Conservation (phyloP, 495 filamentous ascomycete genomes). For the Penicillium paxilli region DNA sequence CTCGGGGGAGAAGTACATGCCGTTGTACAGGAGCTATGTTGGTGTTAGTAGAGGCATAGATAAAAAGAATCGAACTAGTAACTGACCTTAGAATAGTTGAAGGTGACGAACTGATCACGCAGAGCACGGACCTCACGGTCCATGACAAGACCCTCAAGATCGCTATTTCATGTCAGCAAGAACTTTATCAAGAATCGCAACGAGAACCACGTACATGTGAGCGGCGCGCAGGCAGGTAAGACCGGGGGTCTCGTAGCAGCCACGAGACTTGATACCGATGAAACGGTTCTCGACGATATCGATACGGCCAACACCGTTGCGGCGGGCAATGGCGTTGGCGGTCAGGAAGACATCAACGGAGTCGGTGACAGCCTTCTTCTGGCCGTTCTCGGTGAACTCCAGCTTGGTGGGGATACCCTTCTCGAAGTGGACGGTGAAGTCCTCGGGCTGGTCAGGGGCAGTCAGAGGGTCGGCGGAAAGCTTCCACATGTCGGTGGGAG, state of each 20-base stretch:
- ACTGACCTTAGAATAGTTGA: conserved; percentile 64
- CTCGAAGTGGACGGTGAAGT: conserved; percentile 80
- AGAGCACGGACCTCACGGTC: conserved; percentile 82
- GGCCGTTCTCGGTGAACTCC: conserved; percentile 49
- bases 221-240: conserved; percentile 73
- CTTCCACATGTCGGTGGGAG: conserved; percentile 85
- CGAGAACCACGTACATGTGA: conserved; percentile 56
- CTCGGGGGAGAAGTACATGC: conserved; percentile 73
- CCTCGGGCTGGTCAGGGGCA: conserved; percentile 72
- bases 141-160: conserved; percentile 81
- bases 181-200: not conserved
- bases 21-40: conserved; percentile 68
- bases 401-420: conserved; percentile 82
- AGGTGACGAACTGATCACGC: conserved; percentile 76
- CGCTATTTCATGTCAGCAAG: conserved; percentile 31
- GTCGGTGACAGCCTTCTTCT: conserved; percentile 66
- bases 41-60: not conserved
- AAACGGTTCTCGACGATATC: conserved; percentile 93
- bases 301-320: conserved; percentile 80
- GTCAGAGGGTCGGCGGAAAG: conserved; percentile 70
- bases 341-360: conserved; percentile 77
- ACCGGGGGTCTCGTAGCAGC: conserved; percentile 85
- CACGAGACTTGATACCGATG: conserved; percentile 83
- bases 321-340: conserved; percentile 74
- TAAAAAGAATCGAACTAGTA: not conserved